Evolutionary conservation across 768 basidiomycete genomes (phyloP).

Genomic region (Mycena vulgaris): DNA sequence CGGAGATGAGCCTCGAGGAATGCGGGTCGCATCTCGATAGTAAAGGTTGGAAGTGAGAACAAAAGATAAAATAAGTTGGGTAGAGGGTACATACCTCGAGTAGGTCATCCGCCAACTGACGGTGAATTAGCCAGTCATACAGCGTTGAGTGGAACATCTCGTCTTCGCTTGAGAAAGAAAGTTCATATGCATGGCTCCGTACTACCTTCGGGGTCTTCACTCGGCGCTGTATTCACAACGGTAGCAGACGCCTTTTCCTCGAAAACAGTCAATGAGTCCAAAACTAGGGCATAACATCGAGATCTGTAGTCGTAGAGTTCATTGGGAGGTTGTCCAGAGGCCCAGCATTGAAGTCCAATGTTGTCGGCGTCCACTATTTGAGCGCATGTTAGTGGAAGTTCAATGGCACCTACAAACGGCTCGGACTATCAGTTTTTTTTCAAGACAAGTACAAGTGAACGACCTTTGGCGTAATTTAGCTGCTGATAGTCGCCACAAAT

Average conservation of each 20-base stretch:
- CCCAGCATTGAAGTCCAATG: constrained; percentile 84
- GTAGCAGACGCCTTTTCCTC: constrained; percentile 67
- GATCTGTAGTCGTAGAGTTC: constrained; percentile 75
- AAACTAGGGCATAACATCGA: constrained; percentile 86
- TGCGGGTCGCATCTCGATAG: constrained; percentile 83
- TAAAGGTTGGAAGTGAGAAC: constrained; percentile 27
- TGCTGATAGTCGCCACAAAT: constrained; percentile 92
- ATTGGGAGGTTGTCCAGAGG: constrained; percentile 67
- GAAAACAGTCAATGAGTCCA: constrained; percentile 86
- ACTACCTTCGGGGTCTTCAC: constrained; percentile 77
- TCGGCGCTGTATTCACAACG: constrained; percentile 42
- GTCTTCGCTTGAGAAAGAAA: constrained; percentile 89
- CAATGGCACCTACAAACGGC: constrained; percentile 76
- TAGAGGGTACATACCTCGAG: constrained; percentile 78
- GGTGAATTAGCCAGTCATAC: constrained; percentile 94
- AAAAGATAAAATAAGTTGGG: neutral
- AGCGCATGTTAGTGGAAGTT: constrained; percentile 89
- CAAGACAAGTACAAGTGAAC: neutral
- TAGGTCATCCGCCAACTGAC: constrained; percentile 87
- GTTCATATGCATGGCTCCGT: constrained; percentile 88
- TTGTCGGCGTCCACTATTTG: constrained; percentile 83
- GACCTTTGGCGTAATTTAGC: constrained; percentile 87
- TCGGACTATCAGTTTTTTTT: constrained; percentile 14
- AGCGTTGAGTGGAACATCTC: constrained; percentile 94
- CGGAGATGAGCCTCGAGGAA: constrained; percentile 92